Evolutionary conservation across 2,329 filamentous ascomycete genomes (phyloP).

Genomic region (Fusarium buxicola): DNA sequence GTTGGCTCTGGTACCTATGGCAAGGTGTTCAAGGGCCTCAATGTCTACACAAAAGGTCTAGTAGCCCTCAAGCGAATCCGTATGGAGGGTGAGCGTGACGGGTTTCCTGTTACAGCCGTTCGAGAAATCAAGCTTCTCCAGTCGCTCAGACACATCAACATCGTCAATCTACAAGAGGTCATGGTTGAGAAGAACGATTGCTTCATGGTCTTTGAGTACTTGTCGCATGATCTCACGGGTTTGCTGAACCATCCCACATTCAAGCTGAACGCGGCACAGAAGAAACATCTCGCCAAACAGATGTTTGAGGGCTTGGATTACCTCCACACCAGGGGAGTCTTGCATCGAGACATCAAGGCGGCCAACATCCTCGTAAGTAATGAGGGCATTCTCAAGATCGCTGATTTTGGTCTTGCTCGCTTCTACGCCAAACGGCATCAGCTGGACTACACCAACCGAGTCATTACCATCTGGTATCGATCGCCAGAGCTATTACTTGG

Average conservation of each 20-base stretch:
- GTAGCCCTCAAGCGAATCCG: constrained; percentile 92
- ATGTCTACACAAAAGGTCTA: constrained; percentile 87
- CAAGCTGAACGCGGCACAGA: constrained; percentile 83
- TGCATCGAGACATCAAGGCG: constrained; percentile 98
- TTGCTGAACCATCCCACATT: constrained; percentile 95
- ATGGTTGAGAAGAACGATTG: constrained; percentile 99
- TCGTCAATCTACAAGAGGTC: constrained; percentile 86
- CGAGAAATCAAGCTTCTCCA: constrained; percentile 94
- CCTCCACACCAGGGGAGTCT: constrained; percentile 89
- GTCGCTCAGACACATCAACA: constrained; percentile 82
- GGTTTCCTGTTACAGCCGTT: constrained; percentile 90
- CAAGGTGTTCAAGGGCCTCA: constrained; percentile 93
- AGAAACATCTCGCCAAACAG: constrained; percentile 92
- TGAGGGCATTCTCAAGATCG: constrained; percentile 88
- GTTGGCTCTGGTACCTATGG: constrained; percentile 96
- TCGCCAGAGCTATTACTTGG: constrained; percentile 88
- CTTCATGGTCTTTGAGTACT: constrained; percentile 99
- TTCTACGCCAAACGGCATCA: constrained; percentile 95
- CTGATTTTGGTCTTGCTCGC: constrained; percentile 94
- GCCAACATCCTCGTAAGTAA: constrained; percentile 97
- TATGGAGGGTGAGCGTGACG: constrained; percentile 93
- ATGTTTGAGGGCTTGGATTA: constrained; percentile 96
- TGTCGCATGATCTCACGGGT: constrained; percentile 95
- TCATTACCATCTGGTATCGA: constrained; percentile 94
- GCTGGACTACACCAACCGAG: constrained; percentile 96